These are phyloP conservation scores for Euphorbia tirucalli DNA, from an alignment of 345 rosid genomes.

Conservation along the genomic window DNA sequence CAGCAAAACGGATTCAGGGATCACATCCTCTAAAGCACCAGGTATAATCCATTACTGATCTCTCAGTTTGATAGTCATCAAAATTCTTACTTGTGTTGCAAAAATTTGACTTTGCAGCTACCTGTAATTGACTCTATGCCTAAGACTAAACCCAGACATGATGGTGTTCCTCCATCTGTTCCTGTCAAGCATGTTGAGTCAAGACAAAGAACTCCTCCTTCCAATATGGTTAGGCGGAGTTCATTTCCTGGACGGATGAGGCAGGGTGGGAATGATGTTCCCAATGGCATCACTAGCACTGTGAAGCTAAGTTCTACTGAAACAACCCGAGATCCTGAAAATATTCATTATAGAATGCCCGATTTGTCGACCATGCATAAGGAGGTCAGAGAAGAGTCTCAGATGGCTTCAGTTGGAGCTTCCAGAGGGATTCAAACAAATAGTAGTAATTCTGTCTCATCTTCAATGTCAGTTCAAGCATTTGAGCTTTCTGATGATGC, in stretches of 20 bases:
- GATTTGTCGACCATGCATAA: slow-evolving; percentile 25
- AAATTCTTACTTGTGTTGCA: slow-evolving; percentile 2
- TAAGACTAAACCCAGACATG: slow-evolving; percentile 69
- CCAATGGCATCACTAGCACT: slow-evolving; percentile 33
- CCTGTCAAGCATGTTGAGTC: slow-evolving; percentile 47
- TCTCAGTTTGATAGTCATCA: slow-evolving; percentile 8
- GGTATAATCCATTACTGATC: slow-evolving; percentile 36
- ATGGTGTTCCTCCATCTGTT: slow-evolving; percentile 56
- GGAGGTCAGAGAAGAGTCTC: slow-evolving; percentile 40
- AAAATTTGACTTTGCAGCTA: slow-evolving; percentile 41
- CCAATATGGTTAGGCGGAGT: slow-evolving; percentile 47
- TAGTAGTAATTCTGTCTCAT: slow-evolving; percentile 70
- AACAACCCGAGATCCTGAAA: slow-evolving; percentile 39
- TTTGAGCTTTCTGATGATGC: slow-evolving; percentile 81
- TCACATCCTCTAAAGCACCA: slow-evolving; percentile 68
- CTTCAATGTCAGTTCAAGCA: slow-evolving; percentile 74
- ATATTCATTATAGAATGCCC: slow-evolving; percentile 27
- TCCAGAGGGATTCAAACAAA: slow-evolving; percentile 61
- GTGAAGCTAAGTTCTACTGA: slow-evolving; percentile 37
- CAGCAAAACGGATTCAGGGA: slow-evolving; percentile 46
- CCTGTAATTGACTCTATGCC: slow-evolving; percentile 57
- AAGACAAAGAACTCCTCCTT: slow-evolving; percentile 85
- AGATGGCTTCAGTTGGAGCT: slow-evolving; percentile 37
- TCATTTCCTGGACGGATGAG: slow-evolving; percentile 51
- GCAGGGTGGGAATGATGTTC: slow-evolving; percentile 48